Conservation (phyloP, 441 rosid species). For the Breynia disticha region DNA sequence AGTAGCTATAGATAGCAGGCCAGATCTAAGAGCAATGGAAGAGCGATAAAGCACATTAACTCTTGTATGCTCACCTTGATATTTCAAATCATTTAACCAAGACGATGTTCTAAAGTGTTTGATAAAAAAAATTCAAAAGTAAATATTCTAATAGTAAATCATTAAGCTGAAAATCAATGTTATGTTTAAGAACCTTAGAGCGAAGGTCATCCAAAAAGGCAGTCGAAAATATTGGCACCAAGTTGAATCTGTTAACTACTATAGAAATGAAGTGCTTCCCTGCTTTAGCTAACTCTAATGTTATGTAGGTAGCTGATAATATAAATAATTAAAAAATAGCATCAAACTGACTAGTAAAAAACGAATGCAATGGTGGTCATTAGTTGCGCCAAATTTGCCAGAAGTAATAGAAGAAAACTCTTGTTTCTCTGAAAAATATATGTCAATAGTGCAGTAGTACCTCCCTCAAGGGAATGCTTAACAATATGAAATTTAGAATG, state of each 20-base stretch:
- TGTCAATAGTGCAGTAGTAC: slow-evolving; percentile 66
- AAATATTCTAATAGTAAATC: background rate
- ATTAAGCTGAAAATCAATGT: background rate
- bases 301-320: slow-evolving; percentile 91
- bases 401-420: slow-evolving; percentile 60
- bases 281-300: slow-evolving; percentile 97
- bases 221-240: slow-evolving; percentile 91
- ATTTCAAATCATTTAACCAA: slow-evolving; percentile 87
- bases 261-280: slow-evolving; percentile 82
- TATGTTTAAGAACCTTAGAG: slow-evolving; percentile 47
- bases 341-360: slow-evolving; percentile 6
- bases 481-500: slow-evolving; percentile 69
- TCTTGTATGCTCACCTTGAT: slow-evolving; percentile 80
- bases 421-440: slow-evolving; percentile 53
- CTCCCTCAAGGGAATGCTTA: slow-evolving; percentile 97
- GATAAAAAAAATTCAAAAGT: slow-evolving; percentile 3
- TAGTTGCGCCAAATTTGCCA: slow-evolving; percentile 90
- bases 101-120: slow-evolving; percentile 84
- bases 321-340: slow-evolving; percentile 8
- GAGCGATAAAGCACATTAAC: slow-evolving; percentile 90
- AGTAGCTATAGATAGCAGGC: slow-evolving; percentile 78
- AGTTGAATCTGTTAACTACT: slow-evolving; percentile 77
- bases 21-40: slow-evolving; percentile 89
- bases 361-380: background rate
- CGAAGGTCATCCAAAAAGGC: slow-evolving; percentile 89